Conservation (phyloP, 208 protist species). For the Phytomonas sp. region DNA sequence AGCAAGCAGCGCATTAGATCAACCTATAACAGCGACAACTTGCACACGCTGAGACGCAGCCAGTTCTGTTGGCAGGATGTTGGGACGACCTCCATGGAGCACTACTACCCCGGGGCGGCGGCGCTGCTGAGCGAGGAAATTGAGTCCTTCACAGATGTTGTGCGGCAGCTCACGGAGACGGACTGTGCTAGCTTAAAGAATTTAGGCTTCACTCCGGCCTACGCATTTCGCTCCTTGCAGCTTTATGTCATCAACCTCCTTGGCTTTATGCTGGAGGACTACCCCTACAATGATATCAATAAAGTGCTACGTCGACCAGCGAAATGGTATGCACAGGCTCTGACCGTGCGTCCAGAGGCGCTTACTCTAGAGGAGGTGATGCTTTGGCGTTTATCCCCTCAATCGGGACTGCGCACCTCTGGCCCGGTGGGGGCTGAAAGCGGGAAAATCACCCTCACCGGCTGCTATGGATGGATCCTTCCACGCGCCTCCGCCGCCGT, state of each 20-base stretch:
- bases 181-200: slow-evolving; percentile 61
- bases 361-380: slow-evolving; percentile 36
- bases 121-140: slow-evolving; percentile 63
- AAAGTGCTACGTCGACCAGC: slow-evolving; percentile 61
- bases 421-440: not conserved
- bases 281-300: slow-evolving; percentile 81
- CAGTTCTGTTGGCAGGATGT: slow-evolving; percentile 73
- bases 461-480: not conserved
- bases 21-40: slow-evolving; percentile 14
- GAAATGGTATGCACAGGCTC: slow-evolving; percentile 75
- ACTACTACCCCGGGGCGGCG: slow-evolving; percentile 80
- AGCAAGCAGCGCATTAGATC: slow-evolving; percentile 67
- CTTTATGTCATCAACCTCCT: slow-evolving; percentile 81
- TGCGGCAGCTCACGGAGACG: slow-evolving; percentile 41
- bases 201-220: slow-evolving; percentile 34
- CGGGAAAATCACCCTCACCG: not conserved
- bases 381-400: slow-evolving; percentile 21
- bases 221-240: slow-evolving; percentile 62
- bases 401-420: not conserved
- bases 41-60: slow-evolving; percentile 40
- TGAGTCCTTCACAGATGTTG: slow-evolving; percentile 45
- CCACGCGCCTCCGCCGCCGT: not conserved
- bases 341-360: slow-evolving; percentile 72
- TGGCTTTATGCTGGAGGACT: slow-evolving; percentile 77
- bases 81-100: slow-evolving; percentile 66